Base-by-base conservation (phyloP, 805 yeast species). In the Zygoascus biomembranicola region DNA sequence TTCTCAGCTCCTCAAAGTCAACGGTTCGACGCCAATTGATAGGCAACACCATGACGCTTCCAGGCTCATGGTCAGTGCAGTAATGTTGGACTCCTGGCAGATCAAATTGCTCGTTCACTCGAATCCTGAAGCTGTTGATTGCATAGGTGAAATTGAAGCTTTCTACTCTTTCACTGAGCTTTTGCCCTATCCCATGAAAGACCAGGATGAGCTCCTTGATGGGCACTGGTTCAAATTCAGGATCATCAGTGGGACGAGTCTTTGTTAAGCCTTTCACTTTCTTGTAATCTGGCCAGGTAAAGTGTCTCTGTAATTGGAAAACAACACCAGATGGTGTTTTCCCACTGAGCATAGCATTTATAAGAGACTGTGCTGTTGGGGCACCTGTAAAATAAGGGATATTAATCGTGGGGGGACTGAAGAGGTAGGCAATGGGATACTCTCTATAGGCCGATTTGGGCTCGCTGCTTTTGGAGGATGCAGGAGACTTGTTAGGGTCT, bases 101-200 rank as follows among this genome's bases (percentile, higher is more conserved):
- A 5, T 58, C 54, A 20, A 60, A 59, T 26, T 62, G 63, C 10
- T 64, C 61, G 9, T 63, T 58, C 26, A 73, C 62, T 28, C 60
- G 56, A 1, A 67, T 66, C 16, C 76, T 66, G 52, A 73, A 66
- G 42, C 63, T 61, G 59, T 70, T 73, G 51, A 72, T 69, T 14
- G 75, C 90, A 66, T 90, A 96, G 4, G 92, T 82, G 71, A 92
- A 94, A 65, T 89, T 88, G 43, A 90, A 83, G 37, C 85, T 81
- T 57, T 89, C 90, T 60, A 85, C 87, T 62, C 80, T 81, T 45
- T 82, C 78, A 3, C 96, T 94, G 52, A 94, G 72, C 39, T 85
- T 80, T 66, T 92, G 99, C 1, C 99, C 99, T 57, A 94, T 87
- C 0, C 99, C 98, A 68, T 92, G 99, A 46, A 92, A 79, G 59